Percentiles rank a stretch among this genome's conserved stretches.
These are phyloP conservation scores for Hymenoscyphus fructigenus DNA, from an alignment of 2,329 filamentous ascomycete species.

Conservation along the genomic window DNA sequence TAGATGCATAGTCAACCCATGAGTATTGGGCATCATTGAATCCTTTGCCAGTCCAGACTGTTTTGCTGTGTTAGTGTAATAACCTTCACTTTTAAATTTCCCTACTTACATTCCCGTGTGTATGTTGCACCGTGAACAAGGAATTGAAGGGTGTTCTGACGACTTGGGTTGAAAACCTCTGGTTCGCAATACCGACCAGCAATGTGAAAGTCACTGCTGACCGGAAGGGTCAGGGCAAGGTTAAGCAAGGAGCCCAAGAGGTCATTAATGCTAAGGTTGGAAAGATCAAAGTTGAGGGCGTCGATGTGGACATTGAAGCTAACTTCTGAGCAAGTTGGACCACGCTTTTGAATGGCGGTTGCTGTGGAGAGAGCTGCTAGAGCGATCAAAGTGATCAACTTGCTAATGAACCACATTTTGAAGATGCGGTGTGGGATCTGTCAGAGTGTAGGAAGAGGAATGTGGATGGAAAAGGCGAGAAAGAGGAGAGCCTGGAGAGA, in stretches of 20 bases:
- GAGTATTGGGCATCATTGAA: constrained; percentile 22
- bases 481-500: background rate
- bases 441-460: background rate
- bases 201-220: constrained; percentile 22
- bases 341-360: background rate
- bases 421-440: background rate
- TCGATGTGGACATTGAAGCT: background rate
- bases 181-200: constrained; percentile 27
- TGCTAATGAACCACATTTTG: background rate
- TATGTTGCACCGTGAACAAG: constrained; percentile 31
- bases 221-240: background rate
- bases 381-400: background rate
- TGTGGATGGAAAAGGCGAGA: background rate
- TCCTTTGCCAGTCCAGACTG: constrained; percentile 26
- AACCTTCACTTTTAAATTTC: background rate
- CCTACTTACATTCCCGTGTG: constrained; percentile 21
- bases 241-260: background rate
- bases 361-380: background rate
- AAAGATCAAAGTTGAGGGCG: background rate
- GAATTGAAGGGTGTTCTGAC: constrained; percentile 25
- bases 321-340: background rate
- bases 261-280: background rate
- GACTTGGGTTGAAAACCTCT: background rate
- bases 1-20: constrained; percentile 28
- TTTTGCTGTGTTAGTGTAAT: background rate